phyloP scores from a whole-genome alignment of 441 rosid genomes.

The Rhodomyrtus psidioides region DNA sequence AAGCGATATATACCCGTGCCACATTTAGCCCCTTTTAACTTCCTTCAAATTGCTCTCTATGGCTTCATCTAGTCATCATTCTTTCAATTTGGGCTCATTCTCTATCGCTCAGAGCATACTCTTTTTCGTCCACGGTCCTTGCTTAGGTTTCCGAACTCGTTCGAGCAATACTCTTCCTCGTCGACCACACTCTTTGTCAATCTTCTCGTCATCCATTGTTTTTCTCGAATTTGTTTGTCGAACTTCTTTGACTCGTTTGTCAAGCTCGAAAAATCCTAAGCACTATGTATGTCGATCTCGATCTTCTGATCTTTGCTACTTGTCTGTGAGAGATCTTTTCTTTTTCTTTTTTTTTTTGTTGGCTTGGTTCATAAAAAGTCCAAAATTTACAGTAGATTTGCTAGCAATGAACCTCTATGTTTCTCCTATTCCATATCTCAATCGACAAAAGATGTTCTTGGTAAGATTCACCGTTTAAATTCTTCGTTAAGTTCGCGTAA shows the following conservation, averaged over 20 bases:
- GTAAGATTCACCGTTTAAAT: neutral
- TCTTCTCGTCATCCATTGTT: too few relatives aligned
- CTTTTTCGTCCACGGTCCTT: neutral
- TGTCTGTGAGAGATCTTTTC: neutral
- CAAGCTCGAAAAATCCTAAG: neutral
- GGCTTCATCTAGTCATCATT: neutral
- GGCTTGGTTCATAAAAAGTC: neutral
- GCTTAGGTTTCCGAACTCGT: neutral
- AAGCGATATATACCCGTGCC: too few relatives aligned
- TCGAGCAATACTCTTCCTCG: neutral
- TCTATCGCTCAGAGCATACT: neutral
- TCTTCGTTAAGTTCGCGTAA: neutral
- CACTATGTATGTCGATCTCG: neutral
- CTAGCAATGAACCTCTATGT: neutral
- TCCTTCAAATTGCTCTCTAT: neutral
- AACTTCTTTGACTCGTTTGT: too few relatives aligned
- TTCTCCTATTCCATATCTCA: neutral
- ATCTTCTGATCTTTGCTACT: neutral
- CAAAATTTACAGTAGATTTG: neutral
- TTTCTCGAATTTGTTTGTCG: neutral
- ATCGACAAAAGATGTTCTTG: neutral
- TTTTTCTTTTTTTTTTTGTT: neutral
- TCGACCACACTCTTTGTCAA: neutral
- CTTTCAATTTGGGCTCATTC: neutral
- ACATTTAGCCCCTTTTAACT: neutral